phyloP scores from a whole-genome alignment of 78 protist genomes.

The Speleostelium caveatum region DNA sequence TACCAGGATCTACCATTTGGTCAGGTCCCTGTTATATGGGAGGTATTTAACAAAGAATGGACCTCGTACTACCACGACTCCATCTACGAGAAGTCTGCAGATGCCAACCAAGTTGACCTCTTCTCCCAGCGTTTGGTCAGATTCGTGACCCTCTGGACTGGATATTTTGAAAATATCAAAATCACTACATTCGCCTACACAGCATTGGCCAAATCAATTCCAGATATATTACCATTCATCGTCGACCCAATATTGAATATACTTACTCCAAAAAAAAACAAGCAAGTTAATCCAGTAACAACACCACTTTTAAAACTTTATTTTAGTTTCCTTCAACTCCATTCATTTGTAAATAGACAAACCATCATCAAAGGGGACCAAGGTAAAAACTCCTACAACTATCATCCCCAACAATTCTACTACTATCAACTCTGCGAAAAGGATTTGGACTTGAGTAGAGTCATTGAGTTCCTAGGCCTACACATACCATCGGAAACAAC shows the following conservation, averaged over 20 bases:
- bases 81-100: not conserved
- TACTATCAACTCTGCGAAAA: slow-evolving; percentile 50
- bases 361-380: slow-evolving; percentile 7
- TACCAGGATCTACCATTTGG: slow-evolving; percentile 54
- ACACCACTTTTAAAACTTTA: slow-evolving; percentile 19
- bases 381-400: slow-evolving; percentile 39
- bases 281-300: not conserved
- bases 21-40: slow-evolving; percentile 66
- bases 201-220: slow-evolving; percentile 2
- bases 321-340: slow-evolving; percentile 46
- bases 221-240: not conserved
- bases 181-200: slow-evolving; percentile 16
- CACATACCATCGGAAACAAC: not conserved
- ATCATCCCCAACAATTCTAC: slow-evolving; percentile 72
- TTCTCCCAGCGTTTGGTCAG: not conserved
- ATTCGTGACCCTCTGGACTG: slow-evolving; percentile 2
- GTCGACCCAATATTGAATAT: slow-evolving; percentile 21
- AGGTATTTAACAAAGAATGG: slow-evolving; percentile 19
- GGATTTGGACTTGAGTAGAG: slow-evolving; percentile 18
- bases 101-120: not conserved
- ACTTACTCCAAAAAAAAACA: not conserved
- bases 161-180: not conserved
- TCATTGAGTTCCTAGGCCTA: not conserved
- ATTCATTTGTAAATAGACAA: slow-evolving; percentile 41
- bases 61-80: slow-evolving; percentile 2